phyloP scores from a whole-genome alignment of 2,329 filamentous ascomycete species.

The Aureobasidium sp. region DNA sequence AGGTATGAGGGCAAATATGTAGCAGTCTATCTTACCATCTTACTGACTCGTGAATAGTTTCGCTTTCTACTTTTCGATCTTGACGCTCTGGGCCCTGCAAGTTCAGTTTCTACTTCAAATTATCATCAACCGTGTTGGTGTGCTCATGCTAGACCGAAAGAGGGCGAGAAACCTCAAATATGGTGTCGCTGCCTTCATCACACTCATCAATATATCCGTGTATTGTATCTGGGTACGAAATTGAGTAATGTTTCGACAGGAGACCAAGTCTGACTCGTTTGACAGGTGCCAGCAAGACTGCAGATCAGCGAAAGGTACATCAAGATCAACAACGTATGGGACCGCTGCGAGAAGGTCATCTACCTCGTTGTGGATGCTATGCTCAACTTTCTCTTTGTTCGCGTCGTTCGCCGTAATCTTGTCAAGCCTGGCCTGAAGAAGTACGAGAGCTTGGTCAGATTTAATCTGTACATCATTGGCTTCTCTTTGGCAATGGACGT shows the following conservation, averaged over 20 bases:
- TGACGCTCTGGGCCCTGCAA: conserved; percentile 20
- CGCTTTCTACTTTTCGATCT: conserved; percentile 6
- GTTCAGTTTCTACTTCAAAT: conserved; percentile 24
- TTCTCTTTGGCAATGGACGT: conserved; percentile 43
- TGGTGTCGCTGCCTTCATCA: conserved; percentile 27
- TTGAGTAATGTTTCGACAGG: not conserved
- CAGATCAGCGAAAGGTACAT: conserved; percentile 26
- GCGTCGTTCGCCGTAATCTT: conserved; percentile 37
- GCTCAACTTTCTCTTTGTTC: conserved; percentile 32
- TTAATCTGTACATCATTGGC: conserved; percentile 43
- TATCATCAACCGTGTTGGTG: conserved; percentile 29
- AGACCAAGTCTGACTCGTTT: not conserved
- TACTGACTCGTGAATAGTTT: not conserved
- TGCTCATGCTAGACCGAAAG: conserved; percentile 15
- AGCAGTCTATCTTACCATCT: no score
- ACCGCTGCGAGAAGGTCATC: conserved; percentile 29
- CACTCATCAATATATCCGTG: conserved; percentile 24
- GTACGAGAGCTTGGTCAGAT: conserved; percentile 41
- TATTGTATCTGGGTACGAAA: conserved; percentile 24
- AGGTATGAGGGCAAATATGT: not conserved
- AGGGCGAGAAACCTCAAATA: conserved; percentile 27
- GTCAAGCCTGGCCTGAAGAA: conserved; percentile 42
- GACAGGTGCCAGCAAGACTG: conserved; percentile 25
- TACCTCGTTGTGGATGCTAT: conserved; percentile 29
- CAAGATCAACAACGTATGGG: conserved; percentile 29